A percentile compares a stretch with the other conserved stretches of the same genome.
These are phyloP conservation scores for Micromonas commoda DNA, from an alignment of 139 green algal genomes.

Conservation along the genomic window DNA sequence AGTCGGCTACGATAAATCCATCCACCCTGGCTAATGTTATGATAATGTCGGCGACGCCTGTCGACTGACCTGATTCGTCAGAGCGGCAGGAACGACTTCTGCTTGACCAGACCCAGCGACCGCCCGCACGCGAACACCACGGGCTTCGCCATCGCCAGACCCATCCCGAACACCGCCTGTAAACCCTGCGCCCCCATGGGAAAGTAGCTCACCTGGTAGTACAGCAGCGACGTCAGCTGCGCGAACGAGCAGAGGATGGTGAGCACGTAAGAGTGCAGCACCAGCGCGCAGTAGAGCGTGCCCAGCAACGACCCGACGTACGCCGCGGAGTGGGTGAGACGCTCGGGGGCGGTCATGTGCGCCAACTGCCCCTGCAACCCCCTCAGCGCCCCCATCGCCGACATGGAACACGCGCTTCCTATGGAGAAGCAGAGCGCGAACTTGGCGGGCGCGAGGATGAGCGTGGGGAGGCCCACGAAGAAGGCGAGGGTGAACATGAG, in stretches of 20 bases:
- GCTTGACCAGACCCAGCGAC: neutral
- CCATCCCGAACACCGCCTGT: slow-evolving; percentile 50
- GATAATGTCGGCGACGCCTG: too few relatives aligned
- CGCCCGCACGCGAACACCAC: neutral
- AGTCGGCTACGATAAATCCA: too few relatives aligned
- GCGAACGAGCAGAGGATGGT: slow-evolving; percentile 64
- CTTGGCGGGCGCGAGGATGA: slow-evolving; percentile 85
- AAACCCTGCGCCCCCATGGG: slow-evolving; percentile 71
- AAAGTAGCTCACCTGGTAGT: slow-evolving; percentile 88
- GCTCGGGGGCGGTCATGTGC: slow-evolving; percentile 75
- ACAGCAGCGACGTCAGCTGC: slow-evolving; percentile 79
- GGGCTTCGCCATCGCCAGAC: neutral
- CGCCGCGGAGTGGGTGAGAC: slow-evolving; percentile 66
- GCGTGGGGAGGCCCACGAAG: slow-evolving; percentile 79
- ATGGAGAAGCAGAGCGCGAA: slow-evolving; percentile 88
- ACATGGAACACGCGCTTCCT: slow-evolving; percentile 69
- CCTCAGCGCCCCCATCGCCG: slow-evolving; percentile 63
- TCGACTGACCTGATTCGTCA: too few relatives aligned
- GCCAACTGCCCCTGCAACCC: slow-evolving; percentile 72
- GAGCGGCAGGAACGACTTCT: slow-evolving; percentile 5
- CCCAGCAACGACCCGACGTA: slow-evolving; percentile 69
- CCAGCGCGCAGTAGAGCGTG: slow-evolving; percentile 77
- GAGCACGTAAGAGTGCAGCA: slow-evolving; percentile 82
- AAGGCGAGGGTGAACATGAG: slow-evolving; percentile 67
- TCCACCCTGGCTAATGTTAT: too few relatives aligned